Evolutionary conservation across 2,329 filamentous ascomycete genomes (phyloP).

Genomic region (Xylaria sp.): DNA sequence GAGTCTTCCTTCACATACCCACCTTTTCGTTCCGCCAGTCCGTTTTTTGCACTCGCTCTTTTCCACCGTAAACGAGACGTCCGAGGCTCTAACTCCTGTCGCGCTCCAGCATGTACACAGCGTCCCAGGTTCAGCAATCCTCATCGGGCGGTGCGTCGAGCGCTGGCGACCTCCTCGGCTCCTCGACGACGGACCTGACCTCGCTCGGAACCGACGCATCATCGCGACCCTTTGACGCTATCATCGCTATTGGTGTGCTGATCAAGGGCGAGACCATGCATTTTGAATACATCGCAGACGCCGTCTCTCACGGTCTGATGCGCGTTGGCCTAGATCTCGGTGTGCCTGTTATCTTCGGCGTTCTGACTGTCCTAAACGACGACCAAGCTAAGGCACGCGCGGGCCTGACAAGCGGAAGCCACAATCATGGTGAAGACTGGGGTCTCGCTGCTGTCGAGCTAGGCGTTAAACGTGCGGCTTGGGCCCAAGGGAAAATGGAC

Average conservation of each 20-base stretch:
- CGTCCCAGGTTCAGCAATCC: conserved; percentile 84
- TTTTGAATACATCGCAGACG: conserved; percentile 97
- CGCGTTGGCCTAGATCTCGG: conserved; percentile 89
- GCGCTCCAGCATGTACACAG: conserved; percentile 75
- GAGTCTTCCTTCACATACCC: conserved; percentile 47
- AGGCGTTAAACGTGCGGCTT: conserved; percentile 85
- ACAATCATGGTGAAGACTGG: conserved; percentile 99
- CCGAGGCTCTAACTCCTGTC: conserved; percentile 22
- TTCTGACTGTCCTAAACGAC: conserved; percentile 88
- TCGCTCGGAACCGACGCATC: conserved; percentile 55
- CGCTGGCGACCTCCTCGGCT: conserved; percentile 80
- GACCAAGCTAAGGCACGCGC: conserved; percentile 88
- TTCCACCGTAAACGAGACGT: not conserved
- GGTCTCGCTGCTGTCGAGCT: conserved; percentile 93
- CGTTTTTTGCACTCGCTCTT: not conserved
- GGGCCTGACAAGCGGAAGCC: conserved; percentile 73
- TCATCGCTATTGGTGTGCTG: conserved; percentile 93
- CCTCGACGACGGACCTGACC: conserved; percentile 74
- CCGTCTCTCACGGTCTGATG: conserved; percentile 93
- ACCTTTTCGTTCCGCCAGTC: not conserved
- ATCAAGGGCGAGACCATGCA: conserved; percentile 99
- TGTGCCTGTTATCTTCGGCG: conserved; percentile 89
- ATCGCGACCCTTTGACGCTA: conserved; percentile 81
- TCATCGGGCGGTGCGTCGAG: conserved; percentile 69
- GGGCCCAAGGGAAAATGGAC: conserved; percentile 76